Conservation (phyloP, 2,329 filamentous ascomycete species). For the Alternaria metachromatica region DNA sequence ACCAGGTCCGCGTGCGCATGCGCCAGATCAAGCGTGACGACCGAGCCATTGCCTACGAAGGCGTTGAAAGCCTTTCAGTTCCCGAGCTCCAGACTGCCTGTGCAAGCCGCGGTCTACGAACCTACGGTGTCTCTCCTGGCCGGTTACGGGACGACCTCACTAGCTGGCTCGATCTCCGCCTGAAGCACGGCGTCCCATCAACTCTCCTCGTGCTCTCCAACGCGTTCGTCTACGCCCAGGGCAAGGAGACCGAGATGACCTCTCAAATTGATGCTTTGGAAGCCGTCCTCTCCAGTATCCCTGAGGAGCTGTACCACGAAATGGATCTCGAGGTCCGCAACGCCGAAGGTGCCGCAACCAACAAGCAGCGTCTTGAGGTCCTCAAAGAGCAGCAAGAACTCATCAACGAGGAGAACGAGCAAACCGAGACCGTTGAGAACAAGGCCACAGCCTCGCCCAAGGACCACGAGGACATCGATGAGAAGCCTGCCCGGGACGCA, state of each 20-base stretch:
- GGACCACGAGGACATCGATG: slow-evolving; percentile 91
- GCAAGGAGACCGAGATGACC: slow-evolving; percentile 81
- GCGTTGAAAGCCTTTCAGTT: slow-evolving; percentile 91
- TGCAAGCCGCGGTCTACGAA: slow-evolving; percentile 88
- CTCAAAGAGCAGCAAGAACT: slow-evolving; percentile 98
- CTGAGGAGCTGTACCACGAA: slow-evolving; percentile 98
- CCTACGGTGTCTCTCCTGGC: slow-evolving; percentile 87
- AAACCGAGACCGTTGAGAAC: slow-evolving; percentile 77
- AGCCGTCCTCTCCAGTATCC: slow-evolving; percentile 90
- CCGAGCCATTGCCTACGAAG: slow-evolving; percentile 90
- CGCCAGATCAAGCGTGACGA: slow-evolving; percentile 99
- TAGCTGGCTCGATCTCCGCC: slow-evolving; percentile 91
- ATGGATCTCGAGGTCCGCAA: slow-evolving; percentile 98
- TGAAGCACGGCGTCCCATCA: slow-evolving; percentile 94
- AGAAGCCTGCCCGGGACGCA: slow-evolving; percentile 62
- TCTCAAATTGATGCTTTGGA: slow-evolving; percentile 92
- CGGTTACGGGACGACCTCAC: slow-evolving; percentile 87
- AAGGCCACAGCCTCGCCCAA: slow-evolving; percentile 77
- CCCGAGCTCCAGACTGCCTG: slow-evolving; percentile 91
- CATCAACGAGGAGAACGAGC: slow-evolving; percentile 95
- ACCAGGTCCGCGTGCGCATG: slow-evolving; percentile 97
- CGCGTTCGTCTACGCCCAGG: slow-evolving; percentile 94
- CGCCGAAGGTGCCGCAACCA: slow-evolving; percentile 94
- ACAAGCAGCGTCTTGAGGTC: slow-evolving; percentile 98
- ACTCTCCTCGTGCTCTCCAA: slow-evolving; percentile 95